Evolutionary conservation across 306 rosid species (phyloP).

Genomic region (Neltuma alba): DNA sequence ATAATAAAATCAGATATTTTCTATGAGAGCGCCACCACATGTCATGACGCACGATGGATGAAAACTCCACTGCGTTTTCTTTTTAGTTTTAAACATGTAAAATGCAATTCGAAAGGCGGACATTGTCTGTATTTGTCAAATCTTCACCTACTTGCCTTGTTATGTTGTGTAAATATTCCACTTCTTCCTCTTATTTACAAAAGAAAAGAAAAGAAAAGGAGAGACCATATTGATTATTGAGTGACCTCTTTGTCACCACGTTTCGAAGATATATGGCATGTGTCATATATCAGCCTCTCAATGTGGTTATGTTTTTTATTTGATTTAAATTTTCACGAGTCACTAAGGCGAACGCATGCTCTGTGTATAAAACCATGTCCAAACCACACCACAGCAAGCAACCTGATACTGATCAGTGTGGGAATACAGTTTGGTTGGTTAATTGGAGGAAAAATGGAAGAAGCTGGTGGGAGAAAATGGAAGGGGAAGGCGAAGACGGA

Average conservation of each 20-base stretch:
- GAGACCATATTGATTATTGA: too few species aligned
- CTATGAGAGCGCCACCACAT: too few species aligned
- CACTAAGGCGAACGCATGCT: neutral
- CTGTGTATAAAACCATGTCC: neutral
- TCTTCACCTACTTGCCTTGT: neutral
- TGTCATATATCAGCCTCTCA: too few species aligned
- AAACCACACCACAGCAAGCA: neutral
- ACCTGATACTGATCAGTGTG: neutral
- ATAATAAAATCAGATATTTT: too few species aligned
- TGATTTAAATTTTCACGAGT: neutral
- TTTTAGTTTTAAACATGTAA: neutral
- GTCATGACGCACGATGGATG: too few species aligned
- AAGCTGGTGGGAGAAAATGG: constrained; percentile 39
- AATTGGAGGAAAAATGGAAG: neutral
- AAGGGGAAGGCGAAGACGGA: constrained; percentile 47
- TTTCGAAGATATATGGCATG: neutral
- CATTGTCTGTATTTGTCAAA: neutral
- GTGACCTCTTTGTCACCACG: neutral
- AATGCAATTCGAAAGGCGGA: neutral
- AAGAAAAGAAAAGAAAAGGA: too few species aligned
- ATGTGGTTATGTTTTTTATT: neutral
- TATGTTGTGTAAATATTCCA: neutral
- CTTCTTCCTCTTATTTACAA: neutral
- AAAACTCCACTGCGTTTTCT: neutral
- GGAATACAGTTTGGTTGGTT: neutral